Percentiles rank a stretch among this genome's conserved stretches.
These are phyloP conservation scores for Pseudoperonospora humuli DNA, from an alignment of 352 stramenopile species.

Conservation along the genomic window DNA sequence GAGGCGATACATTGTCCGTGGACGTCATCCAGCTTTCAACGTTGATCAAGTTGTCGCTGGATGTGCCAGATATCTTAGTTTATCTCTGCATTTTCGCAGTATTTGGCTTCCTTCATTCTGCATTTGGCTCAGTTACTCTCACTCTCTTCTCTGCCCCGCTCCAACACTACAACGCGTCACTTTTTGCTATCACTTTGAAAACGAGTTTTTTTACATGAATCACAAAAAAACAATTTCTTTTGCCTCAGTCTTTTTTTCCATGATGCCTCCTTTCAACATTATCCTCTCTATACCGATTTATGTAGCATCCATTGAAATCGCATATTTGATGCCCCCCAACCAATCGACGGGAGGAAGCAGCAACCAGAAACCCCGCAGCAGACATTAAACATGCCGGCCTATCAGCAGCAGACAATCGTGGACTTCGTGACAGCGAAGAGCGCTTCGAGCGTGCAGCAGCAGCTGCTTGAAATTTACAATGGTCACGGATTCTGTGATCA, in stretches of 20 bases:
- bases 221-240: background rate
- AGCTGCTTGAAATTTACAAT: slow-evolving; percentile 42
- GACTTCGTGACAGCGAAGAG: slow-evolving; percentile 43
- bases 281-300: background rate
- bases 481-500: slow-evolving; percentile 43
- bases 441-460: slow-evolving; percentile 46
- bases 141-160: too few species aligned
- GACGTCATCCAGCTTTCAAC: too few species aligned
- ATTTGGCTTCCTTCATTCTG: too few species aligned
- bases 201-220: background rate
- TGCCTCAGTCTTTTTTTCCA: too few species aligned
- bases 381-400: slow-evolving; percentile 43
- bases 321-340: slow-evolving; percentile 20
- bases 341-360: slow-evolving; percentile 16
- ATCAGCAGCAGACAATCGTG: slow-evolving; percentile 54
- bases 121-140: too few species aligned
- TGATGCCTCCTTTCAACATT: background rate
- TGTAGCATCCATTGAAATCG: slow-evolving; percentile 2
- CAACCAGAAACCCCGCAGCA: background rate
- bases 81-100: too few species aligned
- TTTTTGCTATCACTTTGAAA: background rate
- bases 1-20: too few species aligned
- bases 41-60: too few species aligned
- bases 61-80: too few species aligned
- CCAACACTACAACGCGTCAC: too few species aligned